These are phyloP conservation scores for Talaromyces sp. DNA, from an alignment of 2,329 filamentous ascomycete species.

Conservation along the genomic window DNA sequence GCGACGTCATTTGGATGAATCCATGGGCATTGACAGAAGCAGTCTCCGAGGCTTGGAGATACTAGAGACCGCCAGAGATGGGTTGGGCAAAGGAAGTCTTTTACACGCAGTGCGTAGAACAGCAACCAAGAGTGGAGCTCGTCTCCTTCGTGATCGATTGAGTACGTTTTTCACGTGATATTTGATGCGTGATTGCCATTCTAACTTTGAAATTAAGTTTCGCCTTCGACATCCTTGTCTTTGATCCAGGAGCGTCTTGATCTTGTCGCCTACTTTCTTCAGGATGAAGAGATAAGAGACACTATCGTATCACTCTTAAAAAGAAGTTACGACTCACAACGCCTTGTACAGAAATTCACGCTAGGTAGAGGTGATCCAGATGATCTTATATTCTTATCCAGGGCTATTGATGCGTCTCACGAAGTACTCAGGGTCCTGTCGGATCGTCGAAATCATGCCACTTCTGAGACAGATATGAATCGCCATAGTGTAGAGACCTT, in stretches of 20 bases:
- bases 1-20: conserved; percentile 68
- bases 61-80: conserved; percentile 78
- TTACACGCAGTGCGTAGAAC: conserved; percentile 87
- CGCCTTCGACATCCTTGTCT: conserved; percentile 81
- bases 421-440: conserved; percentile 52
- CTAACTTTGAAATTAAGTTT: conserved; percentile 47
- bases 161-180: conserved; percentile 45
- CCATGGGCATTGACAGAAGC: conserved; percentile 89
- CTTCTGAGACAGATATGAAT: conserved; percentile 30
- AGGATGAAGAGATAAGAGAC: conserved; percentile 65
- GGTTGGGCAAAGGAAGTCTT: conserved; percentile 74
- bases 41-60: conserved; percentile 88
- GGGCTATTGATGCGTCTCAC: conserved; percentile 72
- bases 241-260: conserved; percentile 78
- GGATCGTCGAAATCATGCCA: conserved; percentile 22
- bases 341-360: conserved; percentile 90
- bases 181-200: conserved; percentile 14
- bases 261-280: conserved; percentile 72
- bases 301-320: conserved; percentile 65
- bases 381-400: conserved; percentile 78
- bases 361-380: conserved; percentile 88
- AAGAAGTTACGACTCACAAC: conserved; percentile 78
- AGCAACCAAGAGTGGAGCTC: conserved; percentile 84
- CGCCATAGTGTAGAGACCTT: conserved; percentile 28
- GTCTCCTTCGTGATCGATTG: conserved; percentile 80